Base-by-base conservation (phyloP, 139 green algal genomes). In the Tetradesmus obliquus region DNA sequence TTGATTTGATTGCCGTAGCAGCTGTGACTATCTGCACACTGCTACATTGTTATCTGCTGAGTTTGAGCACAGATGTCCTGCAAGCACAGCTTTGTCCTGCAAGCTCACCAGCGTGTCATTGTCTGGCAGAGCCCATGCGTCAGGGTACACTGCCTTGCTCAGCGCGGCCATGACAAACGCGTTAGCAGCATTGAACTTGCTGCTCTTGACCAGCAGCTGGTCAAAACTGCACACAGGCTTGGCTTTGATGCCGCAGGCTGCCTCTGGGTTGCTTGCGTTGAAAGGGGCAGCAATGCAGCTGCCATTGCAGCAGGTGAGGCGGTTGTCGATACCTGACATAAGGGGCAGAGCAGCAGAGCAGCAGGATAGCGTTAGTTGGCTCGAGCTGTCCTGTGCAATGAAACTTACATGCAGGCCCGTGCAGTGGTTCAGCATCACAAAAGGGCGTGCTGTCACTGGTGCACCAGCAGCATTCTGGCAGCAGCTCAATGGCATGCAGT, bases 131-230 rank as follows among this genome's bases (percentile, higher is more conserved):
- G 80, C 80, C 45, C 53, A 85, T n/a, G 80, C 12, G 12, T 58
- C 10, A 9, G 80, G 80, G 53, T 85, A 85, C 12, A 85, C 45
- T 85, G 80, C 80, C 7, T 20, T 85, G 12, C 12, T 45, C 55
- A 88, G 55, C 9, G 54, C 55, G 0, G 22, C 55, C 83, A 88
- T 88, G 2, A 79, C 83, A 7, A 32, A 72, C 3, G 57, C 55
- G 24, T 74, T 79, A 5, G 83, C 83, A 55, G 57, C 55, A 20
- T 88, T 72, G 10, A 51, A 88, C 57, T 55, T 88, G 57, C 12
- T 79, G 54, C 7, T 88, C 22, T 88, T 72, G 10, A 76, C 55
- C 10, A 88, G 83, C 55, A 88, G 83, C 55, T 54, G 8, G 83
- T 76, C 51, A 85, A 85, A 85, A 10, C 8, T 83, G 76, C 76